These are phyloP conservation scores for Gonapodya sp. DNA, from an alignment of 192 early-diverging fungal genomes.

Conservation along the genomic window DNA sequence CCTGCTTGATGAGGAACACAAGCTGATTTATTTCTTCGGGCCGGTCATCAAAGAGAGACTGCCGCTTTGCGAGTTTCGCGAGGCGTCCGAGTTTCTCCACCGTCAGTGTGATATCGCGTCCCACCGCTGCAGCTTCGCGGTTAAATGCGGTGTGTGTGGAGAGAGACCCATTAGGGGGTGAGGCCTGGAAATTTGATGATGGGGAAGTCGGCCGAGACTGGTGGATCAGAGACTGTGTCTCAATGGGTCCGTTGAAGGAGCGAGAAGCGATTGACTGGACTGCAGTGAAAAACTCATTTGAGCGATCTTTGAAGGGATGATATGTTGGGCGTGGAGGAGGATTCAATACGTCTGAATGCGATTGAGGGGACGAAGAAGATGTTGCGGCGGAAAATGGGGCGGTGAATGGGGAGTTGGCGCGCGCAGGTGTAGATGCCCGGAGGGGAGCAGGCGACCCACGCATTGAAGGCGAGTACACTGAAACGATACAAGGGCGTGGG, in stretches of 20 bases:
- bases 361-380: too few species aligned
- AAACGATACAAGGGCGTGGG: too few species aligned
- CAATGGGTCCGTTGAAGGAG: constrained; percentile 6
- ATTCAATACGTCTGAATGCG: too few species aligned
- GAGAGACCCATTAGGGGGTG: background rate
- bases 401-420: background rate
- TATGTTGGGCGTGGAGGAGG: background rate
- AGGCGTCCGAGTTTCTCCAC: constrained; percentile 76
- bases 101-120: constrained; percentile 77
- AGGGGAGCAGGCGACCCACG: background rate
- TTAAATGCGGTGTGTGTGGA: constrained; percentile 63
- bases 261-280: constrained; percentile 60
- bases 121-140: constrained; percentile 69
- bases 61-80: constrained; percentile 83
- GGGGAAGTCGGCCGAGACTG: background rate
- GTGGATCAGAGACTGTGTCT: background rate
- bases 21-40: constrained; percentile 92
- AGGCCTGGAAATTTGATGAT: background rate
- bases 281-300: constrained; percentile 74
- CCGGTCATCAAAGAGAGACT: constrained; percentile 94
- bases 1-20: constrained; percentile 89
- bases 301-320: constrained; percentile 47
- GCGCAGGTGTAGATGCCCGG: background rate
- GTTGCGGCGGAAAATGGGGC: background rate
- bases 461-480: background rate